Conservation (phyloP, 805 yeast species). For the Lachancea nothofagi region DNA sequence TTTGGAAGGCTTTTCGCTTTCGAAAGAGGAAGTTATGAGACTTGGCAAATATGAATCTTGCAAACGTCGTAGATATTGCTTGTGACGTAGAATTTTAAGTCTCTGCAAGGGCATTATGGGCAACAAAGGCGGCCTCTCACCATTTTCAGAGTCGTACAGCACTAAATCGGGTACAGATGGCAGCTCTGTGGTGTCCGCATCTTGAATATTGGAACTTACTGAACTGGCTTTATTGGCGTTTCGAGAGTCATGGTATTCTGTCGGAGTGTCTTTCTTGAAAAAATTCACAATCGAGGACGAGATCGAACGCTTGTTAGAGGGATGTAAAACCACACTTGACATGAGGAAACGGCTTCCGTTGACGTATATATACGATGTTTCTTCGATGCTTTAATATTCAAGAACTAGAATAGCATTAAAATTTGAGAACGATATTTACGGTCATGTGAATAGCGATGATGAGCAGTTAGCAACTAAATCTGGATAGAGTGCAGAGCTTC, state of each 20-base stretch:
- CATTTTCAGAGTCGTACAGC: conserved; percentile 14
- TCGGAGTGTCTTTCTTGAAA: conserved; percentile 15
- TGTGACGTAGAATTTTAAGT: conserved; percentile 24
- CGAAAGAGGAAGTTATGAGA: neutral
- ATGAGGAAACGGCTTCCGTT: neutral
- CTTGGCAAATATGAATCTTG: conserved; percentile 2
- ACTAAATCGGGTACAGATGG: conserved; percentile 10
- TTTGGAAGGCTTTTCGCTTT: neutral
- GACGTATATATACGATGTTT: no score
- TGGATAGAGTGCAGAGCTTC: no score
- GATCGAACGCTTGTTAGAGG: conserved; percentile 21
- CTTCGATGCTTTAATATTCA: no score
- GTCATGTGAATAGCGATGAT: no score
- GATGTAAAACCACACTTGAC: conserved; percentile 6
- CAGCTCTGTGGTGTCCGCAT: conserved; percentile 1
- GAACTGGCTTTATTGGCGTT: conserved; percentile 1
- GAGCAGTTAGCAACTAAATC: no score
- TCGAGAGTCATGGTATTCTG: neutral
- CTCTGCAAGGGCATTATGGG: conserved; percentile 31
- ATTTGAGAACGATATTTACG: no score
- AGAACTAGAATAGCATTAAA: no score
- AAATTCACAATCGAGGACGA: conserved; percentile 25
- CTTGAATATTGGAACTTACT: conserved; percentile 1
- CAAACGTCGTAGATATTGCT: conserved; percentile 18
- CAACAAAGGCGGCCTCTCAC: conserved; percentile 28